phyloP scores from a whole-genome alignment of 371 early-diverging fungal species.

The Lichtheimia ramosa region DNA sequence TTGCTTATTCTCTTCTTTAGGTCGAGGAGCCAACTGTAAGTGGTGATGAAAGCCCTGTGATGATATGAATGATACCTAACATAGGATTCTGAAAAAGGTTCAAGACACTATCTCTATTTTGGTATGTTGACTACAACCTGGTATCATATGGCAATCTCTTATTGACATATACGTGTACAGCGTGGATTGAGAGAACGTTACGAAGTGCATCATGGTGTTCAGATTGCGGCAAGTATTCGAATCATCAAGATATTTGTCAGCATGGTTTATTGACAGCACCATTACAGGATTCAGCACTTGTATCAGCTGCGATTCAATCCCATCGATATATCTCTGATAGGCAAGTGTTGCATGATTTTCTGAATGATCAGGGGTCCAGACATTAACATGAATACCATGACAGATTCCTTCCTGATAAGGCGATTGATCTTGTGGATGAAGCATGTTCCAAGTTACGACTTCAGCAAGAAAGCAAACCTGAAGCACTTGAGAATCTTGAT shows the following conservation, averaged over 20 bases:
- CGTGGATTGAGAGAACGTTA: slow-evolving; percentile 82
- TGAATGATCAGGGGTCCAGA: not conserved
- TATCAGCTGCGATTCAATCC: slow-evolving; percentile 77
- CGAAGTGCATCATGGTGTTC: slow-evolving; percentile 88
- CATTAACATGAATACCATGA: not conserved
- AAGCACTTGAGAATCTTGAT: slow-evolving; percentile 72
- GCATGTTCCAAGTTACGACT: slow-evolving; percentile 83
- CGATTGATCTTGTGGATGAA: slow-evolving; percentile 90
- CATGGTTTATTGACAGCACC: not conserved
- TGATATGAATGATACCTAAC: not conserved
- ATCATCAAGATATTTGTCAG: not conserved
- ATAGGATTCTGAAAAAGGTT: slow-evolving; percentile 29
- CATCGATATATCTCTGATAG: slow-evolving; percentile 83
- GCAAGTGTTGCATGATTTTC: slow-evolving; percentile 1
- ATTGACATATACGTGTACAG: slow-evolving; percentile 5
- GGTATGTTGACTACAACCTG: slow-evolving; percentile 3
- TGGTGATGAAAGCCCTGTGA: not conserved
- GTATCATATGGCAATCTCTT: not conserved
- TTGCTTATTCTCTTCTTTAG: slow-evolving; percentile 4
- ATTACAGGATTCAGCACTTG: slow-evolving; percentile 69
- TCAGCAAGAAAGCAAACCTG: slow-evolving; percentile 85
- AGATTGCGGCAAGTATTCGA: slow-evolving; percentile 54
- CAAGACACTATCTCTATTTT: slow-evolving; percentile 86
- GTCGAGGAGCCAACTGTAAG: slow-evolving; percentile 53
- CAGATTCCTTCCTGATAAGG: slow-evolving; percentile 56